These are phyloP conservation scores for Bromus sterilis DNA, from an alignment of 176 grass and related monocot species.

Conservation along the genomic window DNA sequence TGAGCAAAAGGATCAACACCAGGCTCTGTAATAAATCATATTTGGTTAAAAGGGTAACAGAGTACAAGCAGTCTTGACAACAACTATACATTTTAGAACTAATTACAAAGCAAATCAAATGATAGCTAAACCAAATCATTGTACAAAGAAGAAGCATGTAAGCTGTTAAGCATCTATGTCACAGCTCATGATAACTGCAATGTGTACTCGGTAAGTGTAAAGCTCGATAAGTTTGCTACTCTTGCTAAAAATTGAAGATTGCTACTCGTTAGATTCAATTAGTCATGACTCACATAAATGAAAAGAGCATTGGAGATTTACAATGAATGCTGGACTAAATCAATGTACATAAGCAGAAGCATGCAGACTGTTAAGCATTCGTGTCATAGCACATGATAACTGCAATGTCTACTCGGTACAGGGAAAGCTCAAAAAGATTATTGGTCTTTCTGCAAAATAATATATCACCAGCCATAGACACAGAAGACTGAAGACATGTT, in stretches of 20 bases:
- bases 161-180: neutral
- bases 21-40: conserved; percentile 44
- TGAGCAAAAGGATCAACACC: conserved; percentile 85
- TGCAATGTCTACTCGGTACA: neutral
- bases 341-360: neutral
- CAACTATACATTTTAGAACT: neutral
- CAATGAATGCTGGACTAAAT: neutral
- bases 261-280: neutral
- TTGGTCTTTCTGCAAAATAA: neutral
- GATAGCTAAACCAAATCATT: neutral
- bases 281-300: neutral
- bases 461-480: neutral
- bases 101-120: too few species aligned
- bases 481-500: neutral
- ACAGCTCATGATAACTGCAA: neutral
- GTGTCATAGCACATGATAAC: neutral
- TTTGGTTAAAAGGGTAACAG: neutral
- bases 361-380: neutral
- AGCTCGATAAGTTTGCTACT: neutral
- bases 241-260: neutral
- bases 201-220: neutral
- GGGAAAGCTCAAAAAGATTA: neutral
- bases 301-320: neutral
- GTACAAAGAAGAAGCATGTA: neutral
- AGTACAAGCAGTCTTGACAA: neutral